Evolutionary conservation across 176 grass and related monocot genomes (phyloP), one percentile per base, ranked within the genome.

Genomic region (Secale cereale): DNA sequence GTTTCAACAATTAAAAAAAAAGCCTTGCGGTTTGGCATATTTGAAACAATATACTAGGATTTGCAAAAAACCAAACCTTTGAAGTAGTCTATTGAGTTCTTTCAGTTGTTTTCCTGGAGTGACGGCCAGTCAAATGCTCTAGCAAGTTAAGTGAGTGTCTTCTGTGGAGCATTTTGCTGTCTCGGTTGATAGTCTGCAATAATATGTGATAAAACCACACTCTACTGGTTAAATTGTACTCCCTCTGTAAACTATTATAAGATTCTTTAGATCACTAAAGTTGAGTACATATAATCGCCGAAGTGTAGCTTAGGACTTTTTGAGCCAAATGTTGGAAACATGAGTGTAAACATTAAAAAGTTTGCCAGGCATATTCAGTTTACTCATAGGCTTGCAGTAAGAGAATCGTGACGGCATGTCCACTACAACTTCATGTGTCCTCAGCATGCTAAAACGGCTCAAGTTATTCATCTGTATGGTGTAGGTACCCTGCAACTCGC

Each of bases 341-440:
- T 35, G 16, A 83, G n/a, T 22, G 59, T 4, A 32, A 83, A 66
- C 75, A 65, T 30, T 15, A 36, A 61, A 27, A 29, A 79, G 0
- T 26, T 4, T 12, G 43, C 16, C 69, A 88, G 61, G 30, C 74
- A 25, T 20, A 48, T 65, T 54, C 35, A 88, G 15, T 75, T 83
- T 69, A 86, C 88, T 89, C 76, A 94, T 89, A 79, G 92, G 87
- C 37, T 89, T 94, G 72, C 90, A 94, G 22, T 89, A 81, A 41
- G 89, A 94, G 71, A 89, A 87, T 76, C 81, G 43, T 36, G 92
- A 87, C 13, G 89, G 92, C 59, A 91, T 85, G 35, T 92, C 90
- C 64, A 82, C 29, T 65, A 75, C 70, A 14, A 57, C 86, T 89
- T 82, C 89, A 22, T 82, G 65, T 31, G 70, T 77, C 76, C 69